Evolutionary conservation across 1,139 yeast species (phyloP).

Genomic region (Nakaseomyces kungkrabaensis): DNA sequence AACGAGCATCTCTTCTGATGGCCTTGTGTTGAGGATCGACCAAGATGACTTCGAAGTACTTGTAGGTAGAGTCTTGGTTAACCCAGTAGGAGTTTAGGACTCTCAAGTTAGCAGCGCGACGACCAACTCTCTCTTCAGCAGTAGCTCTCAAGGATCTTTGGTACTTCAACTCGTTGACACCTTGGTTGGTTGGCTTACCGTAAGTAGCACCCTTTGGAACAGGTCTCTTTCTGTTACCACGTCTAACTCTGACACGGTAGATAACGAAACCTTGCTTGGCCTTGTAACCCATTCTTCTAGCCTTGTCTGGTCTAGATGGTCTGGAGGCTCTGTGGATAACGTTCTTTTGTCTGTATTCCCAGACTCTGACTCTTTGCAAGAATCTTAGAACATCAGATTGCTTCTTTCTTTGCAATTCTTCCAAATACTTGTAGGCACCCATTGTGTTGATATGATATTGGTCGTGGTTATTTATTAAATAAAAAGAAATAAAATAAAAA

Average conservation of each 20-base stretch:
- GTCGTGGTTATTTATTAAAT: background rate
- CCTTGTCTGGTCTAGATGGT: constrained; percentile 99
- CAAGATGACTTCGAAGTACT: constrained; percentile 94
- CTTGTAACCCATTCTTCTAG: constrained; percentile 99
- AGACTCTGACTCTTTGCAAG: constrained; percentile 98
- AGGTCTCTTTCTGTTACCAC: constrained; percentile 99
- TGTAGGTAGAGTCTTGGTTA: constrained; percentile 99
- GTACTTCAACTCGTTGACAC: constrained; percentile 98
- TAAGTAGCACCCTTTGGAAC: constrained; percentile 99
- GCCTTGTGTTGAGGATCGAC: constrained; percentile 98
- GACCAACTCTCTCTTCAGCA: constrained; percentile 99
- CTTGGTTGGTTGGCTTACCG: constrained; percentile 99
- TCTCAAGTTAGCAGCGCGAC: constrained; percentile 98
- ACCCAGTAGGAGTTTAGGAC: constrained; percentile 99
- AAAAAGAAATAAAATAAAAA: background rate
- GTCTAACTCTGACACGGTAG: constrained; percentile 98
- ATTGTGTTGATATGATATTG: constrained; percentile 31
- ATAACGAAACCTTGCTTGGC: constrained; percentile 99
- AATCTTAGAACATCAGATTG: constrained; percentile 99
- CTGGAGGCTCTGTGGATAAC: constrained; percentile 98
- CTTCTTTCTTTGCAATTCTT: constrained; percentile 99
- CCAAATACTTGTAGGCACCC: constrained; percentile 99
- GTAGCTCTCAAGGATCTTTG: constrained; percentile 96
- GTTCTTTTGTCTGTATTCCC: constrained; percentile 99
- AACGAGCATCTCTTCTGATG: constrained; percentile 96